Evolutionary conservation across 2,329 filamentous ascomycete species (phyloP), one percentile per base, ranked within the genome.

Genomic region (Epichloe sibirici): DNA sequence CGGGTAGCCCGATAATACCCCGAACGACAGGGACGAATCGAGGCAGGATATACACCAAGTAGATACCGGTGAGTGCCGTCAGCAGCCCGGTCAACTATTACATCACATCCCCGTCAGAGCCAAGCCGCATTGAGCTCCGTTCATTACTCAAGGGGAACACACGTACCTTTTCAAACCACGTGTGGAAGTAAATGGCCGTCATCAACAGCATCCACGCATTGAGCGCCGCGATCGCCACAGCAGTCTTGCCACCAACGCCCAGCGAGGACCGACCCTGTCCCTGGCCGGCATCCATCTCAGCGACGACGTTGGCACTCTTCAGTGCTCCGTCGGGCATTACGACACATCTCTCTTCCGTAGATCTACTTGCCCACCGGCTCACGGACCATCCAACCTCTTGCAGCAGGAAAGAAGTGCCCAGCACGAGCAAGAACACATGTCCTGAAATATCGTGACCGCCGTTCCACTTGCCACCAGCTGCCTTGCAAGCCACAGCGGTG

Each of bases 131-230:
- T 11, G 2, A n/a, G 8, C 12, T 2, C 0, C 0, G 4, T 34
- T 25, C 8, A 17, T 23, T 51, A 21, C 23, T 28, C 5, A 1
- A 25, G 5, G 23, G 3, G 4, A 17, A 65, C 76, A 63, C 62
- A 87, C 85, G 85, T 97, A 87, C 85, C 85, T 97, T 98, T 73
- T 98, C 93, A 62, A 94, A 84, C 90, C 91, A 97, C 0, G 93
- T 98, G 69, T 98, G 93, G 64, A 98, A 98, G 75, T 91, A 98
- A 40, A 94, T 90, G 3, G 90, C 90, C 42, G 93, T 98, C 93
- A 98, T 98, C 56, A 97, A 75, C 65, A 98, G 69, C 93, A 98
- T 98, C 88, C 93, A 97, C 73, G 84, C 79, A 63, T 85, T 88
- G 63, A 96, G 62, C 0, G 69, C 82, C 17, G 86, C 77, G 28